Evolutionary conservation across 164 flowering plant genomes (phyloP), one percentile per base, ranked within the genome.

Genomic region (Vitis rupestris): DNA sequence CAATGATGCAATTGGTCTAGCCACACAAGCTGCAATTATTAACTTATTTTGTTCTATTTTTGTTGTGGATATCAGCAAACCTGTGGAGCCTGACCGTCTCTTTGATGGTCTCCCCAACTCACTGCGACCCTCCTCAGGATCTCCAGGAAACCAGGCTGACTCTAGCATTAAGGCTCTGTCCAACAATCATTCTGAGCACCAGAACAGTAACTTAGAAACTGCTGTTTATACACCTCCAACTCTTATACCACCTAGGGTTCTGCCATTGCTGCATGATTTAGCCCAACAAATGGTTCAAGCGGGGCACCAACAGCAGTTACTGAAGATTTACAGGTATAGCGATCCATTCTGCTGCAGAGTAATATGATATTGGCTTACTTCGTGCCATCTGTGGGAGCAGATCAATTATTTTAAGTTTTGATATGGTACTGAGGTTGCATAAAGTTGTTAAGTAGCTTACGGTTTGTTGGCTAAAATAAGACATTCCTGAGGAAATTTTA

Each of bases 21-120:
- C 19, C 49, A 3, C 15, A 12, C 47, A 12, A 57, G 29, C 29
- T 66, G 30, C 68, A 59, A 62, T 9, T 44, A 12, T 14, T 48
- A 12, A 29, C 11, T 68, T n/a, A 15, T 11, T 48, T 54, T 9
- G 10, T 53, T 59, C 11, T 23, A 48, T 15, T 10, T 30, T 17
- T 59, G 15, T 47, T 3, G 47, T 71, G 53, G 8, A 19, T 74
- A 70, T 62, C 79, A 82, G 85, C 76, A 82, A 82, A 66, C 83
- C 85, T 49, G 84, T 91, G 64, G 99, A 95, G 76, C 91, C 93
- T 72, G 89, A 89, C 49, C 85, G 81, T 49, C 87, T 89, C 57
- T 85, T 82, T 66, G 88, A 87, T 14, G 76, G 93, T 82, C 87
- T 87, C 4, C 91, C 91, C 11, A 82, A 74, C 52, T 82, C 91